These are phyloP conservation scores for Hydnomerulius pinastri DNA, from an alignment of 768 basidiomycete genomes.

Conservation along the genomic window DNA sequence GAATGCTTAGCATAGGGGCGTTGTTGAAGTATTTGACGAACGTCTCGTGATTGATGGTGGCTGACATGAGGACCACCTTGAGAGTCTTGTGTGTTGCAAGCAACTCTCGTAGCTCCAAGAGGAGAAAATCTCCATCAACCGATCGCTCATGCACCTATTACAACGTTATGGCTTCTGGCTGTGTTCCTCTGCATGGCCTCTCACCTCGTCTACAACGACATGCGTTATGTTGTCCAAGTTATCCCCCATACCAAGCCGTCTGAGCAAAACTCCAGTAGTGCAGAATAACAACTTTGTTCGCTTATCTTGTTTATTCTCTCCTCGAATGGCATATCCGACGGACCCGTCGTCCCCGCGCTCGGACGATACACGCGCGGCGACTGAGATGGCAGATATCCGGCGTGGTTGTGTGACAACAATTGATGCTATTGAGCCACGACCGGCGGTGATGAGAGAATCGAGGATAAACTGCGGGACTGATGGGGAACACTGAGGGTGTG, in stretches of 20 bases:
- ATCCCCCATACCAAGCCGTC: slow-evolving; percentile 76
- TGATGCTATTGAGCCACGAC: slow-evolving; percentile 62
- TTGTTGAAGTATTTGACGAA: slow-evolving; percentile 81
- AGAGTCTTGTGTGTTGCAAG: slow-evolving; percentile 61
- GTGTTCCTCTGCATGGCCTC: slow-evolving; percentile 9
- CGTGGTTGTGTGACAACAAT: slow-evolving; percentile 92
- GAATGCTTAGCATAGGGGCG: slow-evolving; percentile 82
- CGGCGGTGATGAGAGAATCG: slow-evolving; percentile 70
- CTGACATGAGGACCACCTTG: slow-evolving; percentile 90
- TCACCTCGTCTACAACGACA: slow-evolving; percentile 88
- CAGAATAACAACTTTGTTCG: slow-evolving; percentile 84
- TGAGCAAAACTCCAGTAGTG: slow-evolving; percentile 90
- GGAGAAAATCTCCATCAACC: slow-evolving; percentile 86
- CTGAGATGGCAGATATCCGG: slow-evolving; percentile 84
- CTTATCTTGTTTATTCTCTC: slow-evolving; percentile 68
- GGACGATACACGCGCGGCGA: slow-evolving; percentile 82
- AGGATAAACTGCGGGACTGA: slow-evolving; percentile 88
- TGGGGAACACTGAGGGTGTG: slow-evolving; percentile 1
- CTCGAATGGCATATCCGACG: slow-evolving; percentile 88
- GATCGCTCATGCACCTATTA: slow-evolving; percentile 86
- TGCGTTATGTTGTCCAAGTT: slow-evolving; percentile 72
- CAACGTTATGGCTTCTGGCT: not conserved
- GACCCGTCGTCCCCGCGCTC: slow-evolving; percentile 78
- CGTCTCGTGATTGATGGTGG: slow-evolving; percentile 90
- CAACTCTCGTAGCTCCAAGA: slow-evolving; percentile 81